Evolutionary conservation across 179 eudicot genomes (phyloP).

Genomic region (Beta corolliflora): DNA sequence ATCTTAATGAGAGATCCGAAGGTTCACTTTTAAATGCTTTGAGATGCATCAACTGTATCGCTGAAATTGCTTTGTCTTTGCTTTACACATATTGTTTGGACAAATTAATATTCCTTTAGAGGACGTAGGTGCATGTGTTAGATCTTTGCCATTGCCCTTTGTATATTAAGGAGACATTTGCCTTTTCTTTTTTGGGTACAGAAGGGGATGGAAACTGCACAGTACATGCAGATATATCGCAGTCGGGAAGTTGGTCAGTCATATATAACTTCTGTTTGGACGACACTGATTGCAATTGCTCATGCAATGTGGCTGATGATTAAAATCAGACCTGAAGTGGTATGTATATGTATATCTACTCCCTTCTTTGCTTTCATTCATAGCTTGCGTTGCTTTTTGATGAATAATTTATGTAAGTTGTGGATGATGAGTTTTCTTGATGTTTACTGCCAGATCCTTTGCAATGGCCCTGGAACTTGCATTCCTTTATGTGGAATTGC

Average conservation of each 20-base stretch:
- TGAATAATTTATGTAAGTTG: background rate
- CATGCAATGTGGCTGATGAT: conserved; percentile 87
- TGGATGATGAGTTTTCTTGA: background rate
- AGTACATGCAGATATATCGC: conserved; percentile 82
- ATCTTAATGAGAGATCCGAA: background rate
- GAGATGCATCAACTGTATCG: too few species aligned
- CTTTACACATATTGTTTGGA: background rate
- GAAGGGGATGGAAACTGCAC: conserved; percentile 45
- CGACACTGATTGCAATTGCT: conserved; percentile 71
- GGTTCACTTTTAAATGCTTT: background rate
- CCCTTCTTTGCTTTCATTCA: background rate
- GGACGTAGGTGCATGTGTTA: background rate
- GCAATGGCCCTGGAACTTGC: conserved; percentile 98
- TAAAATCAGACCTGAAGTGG: conserved; percentile 94
- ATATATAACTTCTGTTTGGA: conserved; percentile 79
- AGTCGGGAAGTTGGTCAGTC: conserved; percentile 98
- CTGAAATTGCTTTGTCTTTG: background rate
- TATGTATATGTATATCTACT: conserved; percentile 18
- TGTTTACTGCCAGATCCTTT: conserved; percentile 60
- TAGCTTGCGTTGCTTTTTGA: background rate
- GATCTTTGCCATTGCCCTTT: background rate
- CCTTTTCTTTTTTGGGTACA: conserved; percentile 34
- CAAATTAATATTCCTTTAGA: background rate
- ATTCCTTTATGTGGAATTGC: conserved; percentile 80
- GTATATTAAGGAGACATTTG: background rate